Base-by-base conservation (phyloP, 164 flowering plant genomes). In the Litsea cubeba region DNA sequence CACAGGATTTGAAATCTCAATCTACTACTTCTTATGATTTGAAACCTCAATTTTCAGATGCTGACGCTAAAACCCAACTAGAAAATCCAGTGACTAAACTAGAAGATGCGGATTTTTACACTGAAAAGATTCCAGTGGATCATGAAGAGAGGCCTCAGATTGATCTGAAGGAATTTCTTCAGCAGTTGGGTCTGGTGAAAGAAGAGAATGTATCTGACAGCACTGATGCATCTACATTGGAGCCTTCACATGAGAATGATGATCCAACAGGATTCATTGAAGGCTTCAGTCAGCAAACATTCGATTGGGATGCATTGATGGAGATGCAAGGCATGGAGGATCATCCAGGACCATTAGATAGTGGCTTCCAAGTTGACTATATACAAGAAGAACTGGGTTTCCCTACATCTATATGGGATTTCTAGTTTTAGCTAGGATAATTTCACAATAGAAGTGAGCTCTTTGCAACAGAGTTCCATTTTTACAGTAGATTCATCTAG, bases 101-200 rank as follows among this genome's bases (percentile, higher is more conserved):
- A 50, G 82, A 80, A 67, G 76, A 79, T 3, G 70, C 40, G n/a
- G 83, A 77, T 32, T 73, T 64, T 62, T 65, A 77, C 22, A 68
- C 83, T 15, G 78, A 77, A 54, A 81, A 50, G 71, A 72, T 67
- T 65, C 15, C 57, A 10, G 78, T 40, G 28, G 70, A 30, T 63
- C 50, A 50, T 2, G 81, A 75, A 70, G 89, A 89, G 83, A 91
- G 87, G 79, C 96, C 96, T 50, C 95, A 92, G 84, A 88, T 95
- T 83, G 99, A 95, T 79, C 86, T 95, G 2, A 83, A 84, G 40
- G 99, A 93, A 81, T 95, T 95, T 75, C 95, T 95, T 54, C 91
- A 95, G 82, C 97, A 93, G 77, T 70, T 93, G 57, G 98, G 99
- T 1, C 77, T 95, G 40, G 76, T 93, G 51, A 89, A 90, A 79